Conservation (phyloP, 345 rosid species). For the Boechera stricta region DNA sequence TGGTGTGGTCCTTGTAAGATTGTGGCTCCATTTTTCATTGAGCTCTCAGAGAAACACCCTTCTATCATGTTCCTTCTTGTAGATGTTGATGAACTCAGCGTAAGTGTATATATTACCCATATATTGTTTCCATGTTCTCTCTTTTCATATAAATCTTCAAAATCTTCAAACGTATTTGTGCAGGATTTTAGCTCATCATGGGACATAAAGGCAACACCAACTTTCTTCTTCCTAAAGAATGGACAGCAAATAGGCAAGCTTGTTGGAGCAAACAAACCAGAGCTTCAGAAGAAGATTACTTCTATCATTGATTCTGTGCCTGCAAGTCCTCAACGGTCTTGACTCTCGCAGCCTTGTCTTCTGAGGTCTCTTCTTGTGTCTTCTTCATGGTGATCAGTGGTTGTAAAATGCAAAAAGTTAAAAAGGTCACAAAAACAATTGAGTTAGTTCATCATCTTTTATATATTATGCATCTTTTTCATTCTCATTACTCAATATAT, state of each 20-base stretch:
- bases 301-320: constrained; percentile 54
- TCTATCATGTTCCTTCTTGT: constrained; percentile 72
- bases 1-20: constrained; percentile 91
- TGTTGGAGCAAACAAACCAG: constrained; percentile 87
- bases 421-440: constrained; percentile 12
- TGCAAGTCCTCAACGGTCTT: constrained; percentile 33
- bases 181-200: constrained; percentile 88
- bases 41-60: constrained; percentile 74
- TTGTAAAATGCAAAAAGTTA: constrained; percentile 11
- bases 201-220: constrained; percentile 92
- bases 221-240: constrained; percentile 86
- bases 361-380: constrained; percentile 13
- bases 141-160: not conserved
- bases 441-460: constrained; percentile 33
- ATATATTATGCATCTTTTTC: constrained; percentile 29
- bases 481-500: not conserved
- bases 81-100: constrained; percentile 84
- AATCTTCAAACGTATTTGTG: not conserved
- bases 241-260: constrained; percentile 82
- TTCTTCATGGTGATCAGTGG: constrained; percentile 27
- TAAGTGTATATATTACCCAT: constrained; percentile 45
- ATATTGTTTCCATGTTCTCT: not conserved
- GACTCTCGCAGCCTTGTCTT: constrained; percentile 15
- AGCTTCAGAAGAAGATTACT: constrained; percentile 71
- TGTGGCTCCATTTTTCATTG: constrained; percentile 68